Evolutionary conservation across 495 filamentous ascomycete species (phyloP).

Genomic region (Articulospora tetracladia): DNA sequence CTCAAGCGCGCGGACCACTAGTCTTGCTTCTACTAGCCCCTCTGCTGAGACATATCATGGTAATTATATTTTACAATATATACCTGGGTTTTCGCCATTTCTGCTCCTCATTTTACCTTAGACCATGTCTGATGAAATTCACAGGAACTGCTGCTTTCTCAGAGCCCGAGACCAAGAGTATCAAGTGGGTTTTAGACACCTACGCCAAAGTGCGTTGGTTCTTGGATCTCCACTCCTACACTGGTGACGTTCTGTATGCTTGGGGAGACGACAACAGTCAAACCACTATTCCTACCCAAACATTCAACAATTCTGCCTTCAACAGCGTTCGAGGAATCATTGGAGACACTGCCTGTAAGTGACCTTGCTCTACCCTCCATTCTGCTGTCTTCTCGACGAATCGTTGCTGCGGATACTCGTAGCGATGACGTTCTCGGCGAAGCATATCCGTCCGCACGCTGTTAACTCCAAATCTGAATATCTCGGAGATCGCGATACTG

Average conservation of each 20-base stretch:
- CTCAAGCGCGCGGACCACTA: constrained; percentile 11
- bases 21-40: constrained; percentile 29
- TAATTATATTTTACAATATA: neutral
- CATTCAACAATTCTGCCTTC: constrained; percentile 33
- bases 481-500: neutral
- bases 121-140: no score
- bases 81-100: no score
- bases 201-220: constrained; percentile 38
- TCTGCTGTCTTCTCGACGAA: no score
- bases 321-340: constrained; percentile 34
- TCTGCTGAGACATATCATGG: constrained; percentile 29
- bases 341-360: constrained; percentile 16
- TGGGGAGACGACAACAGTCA: constrained; percentile 40
- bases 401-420: no score
- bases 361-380: neutral
- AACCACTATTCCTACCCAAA: constrained; percentile 27
- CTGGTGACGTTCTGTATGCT: constrained; percentile 34
- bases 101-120: no score
- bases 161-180: constrained; percentile 34
- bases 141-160: constrained; percentile 26
- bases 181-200: constrained; percentile 33
- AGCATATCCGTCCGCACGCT: no score
- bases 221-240: constrained; percentile 39
- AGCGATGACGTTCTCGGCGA: no score
- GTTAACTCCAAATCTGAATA: no score